Evolutionary conservation across 2,329 filamentous ascomycete genomes (phyloP).

Genomic region (Penicillium sp.): DNA sequence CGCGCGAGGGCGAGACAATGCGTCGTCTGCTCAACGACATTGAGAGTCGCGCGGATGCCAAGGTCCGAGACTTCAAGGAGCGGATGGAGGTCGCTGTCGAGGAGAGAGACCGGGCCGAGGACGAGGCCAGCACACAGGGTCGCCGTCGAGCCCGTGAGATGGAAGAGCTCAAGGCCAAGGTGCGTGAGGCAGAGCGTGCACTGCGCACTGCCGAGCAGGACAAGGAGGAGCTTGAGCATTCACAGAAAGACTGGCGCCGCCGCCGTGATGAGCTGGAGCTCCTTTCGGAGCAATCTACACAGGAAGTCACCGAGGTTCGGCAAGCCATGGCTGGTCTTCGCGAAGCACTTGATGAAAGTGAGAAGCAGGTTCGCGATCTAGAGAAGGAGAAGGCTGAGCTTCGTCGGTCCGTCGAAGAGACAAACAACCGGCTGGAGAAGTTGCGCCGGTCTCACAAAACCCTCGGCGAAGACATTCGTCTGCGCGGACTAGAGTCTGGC

Average conservation of each 20-base stretch:
- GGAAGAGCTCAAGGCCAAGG: slow-evolving; percentile 76
- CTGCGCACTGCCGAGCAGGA: slow-evolving; percentile 69
- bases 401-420: slow-evolving; percentile 72
- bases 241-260: slow-evolving; percentile 70
- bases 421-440: slow-evolving; percentile 73
- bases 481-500: slow-evolving; percentile 43
- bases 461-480: slow-evolving; percentile 58
- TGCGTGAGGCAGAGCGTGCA: slow-evolving; percentile 77
- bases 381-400: slow-evolving; percentile 79
- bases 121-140: slow-evolving; percentile 76
- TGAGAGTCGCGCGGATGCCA: slow-evolving; percentile 74
- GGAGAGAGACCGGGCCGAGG: slow-evolving; percentile 87
- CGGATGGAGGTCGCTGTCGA: slow-evolving; percentile 88
- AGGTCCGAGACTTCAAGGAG: slow-evolving; percentile 83
- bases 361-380: slow-evolving; percentile 76
- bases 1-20: slow-evolving; percentile 93
- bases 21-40: slow-evolving; percentile 81
- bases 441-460: slow-evolving; percentile 65
- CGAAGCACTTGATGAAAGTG: slow-evolving; percentile 79
- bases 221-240: slow-evolving; percentile 71
- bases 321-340: slow-evolving; percentile 74
- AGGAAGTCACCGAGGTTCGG: slow-evolving; percentile 73
- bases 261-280: slow-evolving; percentile 74
- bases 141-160: slow-evolving; percentile 75
- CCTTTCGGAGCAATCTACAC: slow-evolving; percentile 63